Conservation (phyloP, 2,329 filamentous ascomycete genomes). For the Ophiosphaerella herpotricha region DNA sequence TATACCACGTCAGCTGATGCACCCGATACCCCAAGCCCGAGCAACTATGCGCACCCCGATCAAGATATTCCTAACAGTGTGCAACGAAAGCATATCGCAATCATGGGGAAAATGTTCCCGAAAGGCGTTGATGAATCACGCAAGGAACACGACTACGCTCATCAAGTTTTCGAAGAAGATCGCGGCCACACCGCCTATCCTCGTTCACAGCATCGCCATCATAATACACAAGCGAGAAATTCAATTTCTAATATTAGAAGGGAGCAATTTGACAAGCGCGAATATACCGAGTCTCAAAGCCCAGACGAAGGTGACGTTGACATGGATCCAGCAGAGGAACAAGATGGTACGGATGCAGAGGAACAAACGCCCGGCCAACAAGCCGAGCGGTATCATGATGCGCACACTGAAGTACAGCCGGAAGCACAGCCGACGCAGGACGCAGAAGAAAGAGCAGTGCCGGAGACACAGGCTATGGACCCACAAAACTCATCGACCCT, state of each 20-base stretch:
- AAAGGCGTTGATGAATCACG: slow-evolving; percentile 39
- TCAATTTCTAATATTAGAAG: slow-evolving; percentile 24
- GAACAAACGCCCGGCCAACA: slow-evolving; percentile 20
- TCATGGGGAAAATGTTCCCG: slow-evolving; percentile 47
- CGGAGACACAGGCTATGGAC: slow-evolving; percentile 4
- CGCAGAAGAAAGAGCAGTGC: background rate
- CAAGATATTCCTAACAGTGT: slow-evolving; percentile 19
- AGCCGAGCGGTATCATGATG: slow-evolving; percentile 13
- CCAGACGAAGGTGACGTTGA: slow-evolving; percentile 22
- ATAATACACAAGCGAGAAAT: slow-evolving; percentile 3
- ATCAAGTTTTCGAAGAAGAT: slow-evolving; percentile 38
- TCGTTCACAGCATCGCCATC: slow-evolving; percentile 18
- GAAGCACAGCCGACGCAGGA: background rate
- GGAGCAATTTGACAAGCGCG: slow-evolving; percentile 21
- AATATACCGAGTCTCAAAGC: slow-evolving; percentile 17
- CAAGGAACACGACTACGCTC: slow-evolving; percentile 38
- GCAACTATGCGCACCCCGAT: slow-evolving; percentile 9
- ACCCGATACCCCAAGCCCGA: slow-evolving; percentile 38
- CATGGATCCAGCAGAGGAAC: slow-evolving; percentile 28
- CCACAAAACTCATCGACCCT: too few species aligned
- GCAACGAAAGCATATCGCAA: slow-evolving; percentile 37
- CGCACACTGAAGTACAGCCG: background rate
- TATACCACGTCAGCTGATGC: slow-evolving; percentile 13
- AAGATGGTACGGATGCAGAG: slow-evolving; percentile 22
- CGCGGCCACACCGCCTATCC: slow-evolving; percentile 31